Evolutionary conservation across 2,329 filamentous ascomycete genomes (phyloP).

Genomic region (Zarea fungicola): DNA sequence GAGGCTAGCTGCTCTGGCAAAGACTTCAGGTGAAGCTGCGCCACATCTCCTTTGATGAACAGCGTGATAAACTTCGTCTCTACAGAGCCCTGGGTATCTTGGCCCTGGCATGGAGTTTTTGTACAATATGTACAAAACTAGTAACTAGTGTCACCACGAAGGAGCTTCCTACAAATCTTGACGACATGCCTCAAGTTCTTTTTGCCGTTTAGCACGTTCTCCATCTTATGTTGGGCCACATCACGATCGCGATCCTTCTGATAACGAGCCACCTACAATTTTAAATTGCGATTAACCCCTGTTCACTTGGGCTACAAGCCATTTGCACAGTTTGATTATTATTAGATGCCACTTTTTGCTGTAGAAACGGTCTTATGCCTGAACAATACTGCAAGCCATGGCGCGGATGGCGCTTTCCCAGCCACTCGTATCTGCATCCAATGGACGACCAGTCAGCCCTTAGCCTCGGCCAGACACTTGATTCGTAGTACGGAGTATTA

Average conservation of each 20-base stretch:
- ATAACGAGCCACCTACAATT: neutral
- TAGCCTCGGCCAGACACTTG: too few species aligned
- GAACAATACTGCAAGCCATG: neutral
- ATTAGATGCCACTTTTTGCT: neutral
- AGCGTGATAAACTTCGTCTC: conserved; percentile 3
- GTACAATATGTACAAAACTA: too few species aligned
- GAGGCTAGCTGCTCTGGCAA: neutral
- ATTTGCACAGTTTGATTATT: neutral
- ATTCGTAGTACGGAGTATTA: neutral
- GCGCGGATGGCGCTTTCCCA: neutral
- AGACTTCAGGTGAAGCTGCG: neutral
- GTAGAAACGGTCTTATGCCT: neutral
- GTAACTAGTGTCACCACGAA: too few species aligned
- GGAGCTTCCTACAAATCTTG: too few species aligned
- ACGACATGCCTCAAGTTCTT: too few species aligned
- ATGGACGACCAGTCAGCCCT: neutral
- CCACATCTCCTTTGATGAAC: neutral
- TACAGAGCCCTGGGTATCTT: too few species aligned
- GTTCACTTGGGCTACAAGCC: neutral
- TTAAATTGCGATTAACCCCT: neutral
- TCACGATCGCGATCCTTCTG: neutral
- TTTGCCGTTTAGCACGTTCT: too few species aligned
- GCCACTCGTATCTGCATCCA: conserved; percentile 4
- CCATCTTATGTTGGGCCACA: neutral
- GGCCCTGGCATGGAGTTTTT: too few species aligned